A percentile compares a stretch with the other conserved stretches of the same genome.
phyloP scores from a whole-genome alignment of 176 grass and related monocot species.

The Otatea glauca region DNA sequence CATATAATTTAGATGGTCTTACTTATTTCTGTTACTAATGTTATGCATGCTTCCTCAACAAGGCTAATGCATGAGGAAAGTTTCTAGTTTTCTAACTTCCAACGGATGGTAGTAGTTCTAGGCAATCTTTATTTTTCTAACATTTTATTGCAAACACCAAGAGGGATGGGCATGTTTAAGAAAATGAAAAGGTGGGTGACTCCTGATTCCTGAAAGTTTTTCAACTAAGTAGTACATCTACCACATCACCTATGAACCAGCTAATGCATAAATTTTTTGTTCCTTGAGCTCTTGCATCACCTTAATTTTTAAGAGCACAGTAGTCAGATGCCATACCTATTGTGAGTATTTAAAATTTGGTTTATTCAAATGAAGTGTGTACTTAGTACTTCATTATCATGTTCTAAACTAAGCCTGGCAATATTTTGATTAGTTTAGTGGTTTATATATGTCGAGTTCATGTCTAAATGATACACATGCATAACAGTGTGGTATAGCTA shows the following conservation, averaged over 20 bases:
- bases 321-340: not conserved
- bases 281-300: not conserved
- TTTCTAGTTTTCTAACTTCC: no score
- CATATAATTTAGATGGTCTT: not conserved
- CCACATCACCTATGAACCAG: not conserved
- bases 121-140: not conserved
- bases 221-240: not conserved
- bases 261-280: not conserved
- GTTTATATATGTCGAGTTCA: no score
- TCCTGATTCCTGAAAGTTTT: not conserved
- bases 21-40: no score
- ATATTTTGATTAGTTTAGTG: no score
- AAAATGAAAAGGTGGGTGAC: not conserved
- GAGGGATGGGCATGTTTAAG: not conserved
- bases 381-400: no score
- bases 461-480: no score
- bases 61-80: no score
- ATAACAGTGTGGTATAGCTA: no score
- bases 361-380: no score
- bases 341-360: not conserved
- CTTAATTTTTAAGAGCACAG: conserved; percentile 3
- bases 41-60: no score
- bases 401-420: no score
- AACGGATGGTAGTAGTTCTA: not conserved
- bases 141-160: not conserved